Base-by-base conservation (phyloP, 75 land plant species). In the Picea glauca region DNA sequence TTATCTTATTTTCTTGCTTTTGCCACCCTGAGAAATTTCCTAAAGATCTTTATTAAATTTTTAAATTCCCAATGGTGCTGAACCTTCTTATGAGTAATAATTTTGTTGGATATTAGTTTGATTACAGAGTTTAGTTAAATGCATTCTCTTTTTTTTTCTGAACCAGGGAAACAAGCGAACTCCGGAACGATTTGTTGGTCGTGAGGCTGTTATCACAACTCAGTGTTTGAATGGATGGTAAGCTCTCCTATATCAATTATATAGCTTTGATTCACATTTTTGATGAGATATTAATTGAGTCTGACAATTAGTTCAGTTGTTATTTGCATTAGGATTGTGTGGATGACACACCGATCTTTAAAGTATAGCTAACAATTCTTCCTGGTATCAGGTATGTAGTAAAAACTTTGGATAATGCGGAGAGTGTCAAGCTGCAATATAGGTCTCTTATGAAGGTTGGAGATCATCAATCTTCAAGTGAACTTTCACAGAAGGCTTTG, bases 221-320 rank as follows among this genome's bases (percentile, higher is more conserved):
- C 98, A 95, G 66, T 95, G 98, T 85, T 77, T 95, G 75, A 95
- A 95, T 87, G 98, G 98, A 88, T 95, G 98, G 98, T 95, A 81
- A 79, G 82, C 58, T 43, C 3, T 70, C 63, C 56, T 11, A 20
- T n/a, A 30, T 18, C 21, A 65, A 30, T 26, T 38, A 74, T 33
- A 46, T 50, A 50, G 18, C 17, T 31, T 13, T 14, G 68, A 32
- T 5, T 32, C 8, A 59, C 33, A 35, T 13, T 32, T 65, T 65
- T 13, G 1, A 31, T 68, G 20, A 20, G 20, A 2, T 5, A 43
- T 43, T 70, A n/a, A 38, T 17, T 70, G 54, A 70, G 23, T 70
- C n/a, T 11, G 54, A 46, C 3, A 43, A 8, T 38, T 38, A 38
- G 26, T n/a, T 70, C 17, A 38, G n/a, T 18, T 5, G 35, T 20